Percentiles rank a stretch among this genome's conserved stretches.
phyloP scores from a whole-genome alignment of 148 eudicot genomes.

The Cornus kousa region DNA sequence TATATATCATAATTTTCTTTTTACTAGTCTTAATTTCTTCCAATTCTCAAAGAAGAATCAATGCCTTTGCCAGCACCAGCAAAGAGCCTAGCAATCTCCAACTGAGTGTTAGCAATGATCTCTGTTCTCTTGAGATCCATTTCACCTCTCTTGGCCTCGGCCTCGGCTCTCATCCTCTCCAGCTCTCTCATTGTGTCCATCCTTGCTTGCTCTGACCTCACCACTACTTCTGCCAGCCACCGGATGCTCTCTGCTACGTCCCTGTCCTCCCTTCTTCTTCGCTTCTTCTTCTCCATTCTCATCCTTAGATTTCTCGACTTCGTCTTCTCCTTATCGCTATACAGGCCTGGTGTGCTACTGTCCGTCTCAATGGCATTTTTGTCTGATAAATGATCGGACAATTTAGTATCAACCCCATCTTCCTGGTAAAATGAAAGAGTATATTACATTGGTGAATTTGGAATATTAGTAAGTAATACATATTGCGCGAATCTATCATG shows the following conservation, averaged over 20 bases:
- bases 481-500: too few relatives aligned
- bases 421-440: constrained; percentile 25
- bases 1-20: background rate
- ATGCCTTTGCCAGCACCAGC: constrained; percentile 47
- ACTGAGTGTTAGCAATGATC: constrained; percentile 80
- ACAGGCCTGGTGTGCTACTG: constrained; percentile 77
- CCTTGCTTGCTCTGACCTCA: constrained; percentile 61
- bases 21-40: constrained; percentile 27
- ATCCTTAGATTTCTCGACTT: constrained; percentile 21
- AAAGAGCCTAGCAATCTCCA: constrained; percentile 85
- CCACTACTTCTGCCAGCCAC: constrained; percentile 70
- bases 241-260: constrained; percentile 70
- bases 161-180: constrained; percentile 83
- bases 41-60: constrained; percentile 55
- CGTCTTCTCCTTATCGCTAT: constrained; percentile 39
- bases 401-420: constrained; percentile 29
- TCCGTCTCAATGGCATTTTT: constrained; percentile 42
- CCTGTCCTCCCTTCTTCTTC: constrained; percentile 29
- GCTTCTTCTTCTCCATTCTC: constrained; percentile 34
- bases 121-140: constrained; percentile 77
- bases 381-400: constrained; percentile 38
- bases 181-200: constrained; percentile 75
- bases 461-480: too few relatives aligned
- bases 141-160: constrained; percentile 76
- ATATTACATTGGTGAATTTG: background rate